Evolutionary conservation across 345 rosid species (phyloP), one percentile per base, ranked within the genome.

Genomic region (Gossypium stocksii): DNA sequence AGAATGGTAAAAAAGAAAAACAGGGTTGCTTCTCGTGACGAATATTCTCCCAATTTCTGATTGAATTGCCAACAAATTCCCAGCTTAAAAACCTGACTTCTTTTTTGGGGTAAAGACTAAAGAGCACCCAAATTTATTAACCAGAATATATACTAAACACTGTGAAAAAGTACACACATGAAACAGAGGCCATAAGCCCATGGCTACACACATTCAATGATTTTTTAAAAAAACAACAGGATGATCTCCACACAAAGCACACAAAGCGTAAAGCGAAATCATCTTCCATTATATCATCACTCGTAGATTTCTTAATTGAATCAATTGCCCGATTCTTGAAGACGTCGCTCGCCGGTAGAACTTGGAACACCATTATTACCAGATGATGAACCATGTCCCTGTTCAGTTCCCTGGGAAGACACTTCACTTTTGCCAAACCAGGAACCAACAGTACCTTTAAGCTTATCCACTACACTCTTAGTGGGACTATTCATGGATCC

Each of bases 381-480:
- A 13, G 51, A 17, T 15, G 85, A 20, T 52, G 82, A 45, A 77
- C 79, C 84, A 9, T 76, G 72, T 2, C 83, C 46, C 20, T 81
- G 80, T 19, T 84, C 76, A 51, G 80, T 54, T 34, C 77, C 76
- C 38, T 53, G 79, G 16, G 75, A 34, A 34, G 41, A 9, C 27
- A 77, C 85, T 5, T 34, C 78, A 1, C 72, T 72, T 77, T 85
- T 88, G 6, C 87, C 77, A 34, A 90, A 34, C 92, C 87, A 83
- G 0, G 97, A 89, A 23, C 85, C 89, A 29, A 86, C 91, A 1
- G 90, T 82, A 25, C 79, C 90, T 76, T 57, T 88, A 34, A 91
- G 49, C 80, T 82, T 87, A 12, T 83, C 91, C 57, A 78, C 91
- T 72, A 91, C 62, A 0, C 78, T 85, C 51, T 71, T 82, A 13